Evolutionary conservation across 805 yeast genomes (phyloP), one percentile per base, ranked within the genome.

Genomic region (Candida montana): DNA sequence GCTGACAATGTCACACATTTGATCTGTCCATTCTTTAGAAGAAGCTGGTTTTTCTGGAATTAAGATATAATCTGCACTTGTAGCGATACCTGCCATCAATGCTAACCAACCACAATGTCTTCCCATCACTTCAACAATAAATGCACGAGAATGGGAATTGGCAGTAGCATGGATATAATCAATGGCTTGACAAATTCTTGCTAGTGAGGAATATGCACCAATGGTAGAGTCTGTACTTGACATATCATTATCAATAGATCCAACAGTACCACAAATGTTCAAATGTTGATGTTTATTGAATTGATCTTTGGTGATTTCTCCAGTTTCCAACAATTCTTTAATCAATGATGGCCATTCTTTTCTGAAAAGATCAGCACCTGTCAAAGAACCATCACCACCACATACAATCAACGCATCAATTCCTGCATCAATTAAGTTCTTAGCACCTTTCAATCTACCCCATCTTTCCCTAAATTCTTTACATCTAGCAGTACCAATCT

Each of bases 61-160:
- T 55, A 93, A 82, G 45, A 89, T 83, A 62, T 79, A 89, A 67
- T 93, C 99, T 3, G 99, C 98, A 55, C 93, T 85, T 23, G 97
- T 87, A 33, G 98, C 89, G 47, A 91, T 82, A 58, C 98, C 99
- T 4, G 99, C 95, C 93, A 89, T 90, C 53, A 93, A 70, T 2
- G 95, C 98, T 54, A 93, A 75, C 99, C 99, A 93, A 49, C 99
- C 99, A 72, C 99, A 93, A 64, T 93, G 97, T 60, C 99, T 80
- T 48, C 99, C 99, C 99, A 93, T 93, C 31, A 93, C 99, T 63
- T 93, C 99, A 45, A 93, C 85, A 33, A 93, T 96, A 62, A 93
- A 93, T 7, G 99, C 99, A 58, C 99, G 79, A 12, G 96, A 87
- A 64, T 93, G 99, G 3, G 98, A 91, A 52, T 85, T 79, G 15